Conservation (phyloP, 2,329 filamentous ascomycete genomes). For the Scedosporium aurantiacum region DNA sequence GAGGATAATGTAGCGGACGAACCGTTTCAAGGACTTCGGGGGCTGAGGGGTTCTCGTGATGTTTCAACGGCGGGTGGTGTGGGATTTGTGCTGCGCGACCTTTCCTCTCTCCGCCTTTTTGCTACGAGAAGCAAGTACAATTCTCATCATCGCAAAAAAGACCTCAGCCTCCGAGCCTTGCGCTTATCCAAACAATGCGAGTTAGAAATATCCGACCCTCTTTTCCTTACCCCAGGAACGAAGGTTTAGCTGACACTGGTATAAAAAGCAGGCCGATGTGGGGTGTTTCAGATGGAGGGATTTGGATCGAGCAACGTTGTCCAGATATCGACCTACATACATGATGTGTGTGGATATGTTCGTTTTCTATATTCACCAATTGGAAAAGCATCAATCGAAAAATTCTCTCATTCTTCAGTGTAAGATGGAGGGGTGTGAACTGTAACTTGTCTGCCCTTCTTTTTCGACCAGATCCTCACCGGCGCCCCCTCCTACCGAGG, state of each 20-base stretch:
- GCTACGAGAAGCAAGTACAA: no score
- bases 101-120: neutral
- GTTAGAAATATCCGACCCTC: neutral
- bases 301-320: neutral
- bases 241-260: neutral
- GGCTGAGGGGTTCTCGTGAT: neutral
- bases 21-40: neutral
- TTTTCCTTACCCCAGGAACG: neutral
- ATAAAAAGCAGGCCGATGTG: neutral
- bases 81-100: neutral
- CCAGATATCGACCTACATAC: neutral
- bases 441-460: neutral
- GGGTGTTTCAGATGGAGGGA: neutral
- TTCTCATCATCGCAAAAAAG: neutral
- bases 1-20: neutral
- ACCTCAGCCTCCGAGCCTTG: neutral
- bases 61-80: neutral
- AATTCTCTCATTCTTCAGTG: neutral
- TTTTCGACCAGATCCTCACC: neutral
- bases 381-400: neutral
- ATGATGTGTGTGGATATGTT: neutral
- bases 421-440: neutral
- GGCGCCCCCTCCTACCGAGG: neutral
- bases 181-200: neutral
- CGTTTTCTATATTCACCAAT: neutral